Percentiles rank a stretch among this genome's conserved stretches.
These are phyloP conservation scores for Favolaschia claudopus DNA, from an alignment of 768 basidiomycete genomes.

Conservation along the genomic window DNA sequence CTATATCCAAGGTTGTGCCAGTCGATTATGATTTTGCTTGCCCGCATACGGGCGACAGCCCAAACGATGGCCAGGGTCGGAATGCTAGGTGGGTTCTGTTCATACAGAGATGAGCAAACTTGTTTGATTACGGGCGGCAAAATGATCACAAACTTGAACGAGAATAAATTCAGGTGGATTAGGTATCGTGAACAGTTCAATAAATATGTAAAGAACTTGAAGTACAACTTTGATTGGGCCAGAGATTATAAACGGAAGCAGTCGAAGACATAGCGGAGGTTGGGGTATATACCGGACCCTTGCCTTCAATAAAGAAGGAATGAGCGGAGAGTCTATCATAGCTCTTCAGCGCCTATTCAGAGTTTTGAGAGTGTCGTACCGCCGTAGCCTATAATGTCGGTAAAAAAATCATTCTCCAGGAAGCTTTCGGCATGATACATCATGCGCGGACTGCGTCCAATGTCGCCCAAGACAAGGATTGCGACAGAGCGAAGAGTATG, in stretches of 20 bases:
- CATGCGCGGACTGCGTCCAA: constrained; percentile 96
- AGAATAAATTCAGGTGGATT: constrained; percentile 85
- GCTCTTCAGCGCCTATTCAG: not conserved
- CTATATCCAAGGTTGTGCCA: constrained; percentile 99
- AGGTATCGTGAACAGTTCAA: constrained; percentile 64
- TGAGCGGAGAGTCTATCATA: constrained; percentile 74
- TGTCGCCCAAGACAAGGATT: constrained; percentile 92
- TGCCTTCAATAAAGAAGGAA: constrained; percentile 75
- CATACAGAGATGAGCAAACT: not conserved
- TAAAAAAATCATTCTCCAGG: constrained; percentile 77
- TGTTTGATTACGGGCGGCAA: not conserved
- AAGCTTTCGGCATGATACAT: constrained; percentile 98
- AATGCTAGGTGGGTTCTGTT: constrained; percentile 94
- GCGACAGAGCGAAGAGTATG: constrained; percentile 75
- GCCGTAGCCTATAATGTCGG: constrained; percentile 84
- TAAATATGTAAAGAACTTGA: constrained; percentile 71
- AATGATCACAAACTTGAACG: constrained; percentile 73
- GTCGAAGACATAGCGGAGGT: constrained; percentile 60
- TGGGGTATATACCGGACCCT: constrained; percentile 73
- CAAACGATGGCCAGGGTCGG: constrained; percentile 91
- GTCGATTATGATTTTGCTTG: constrained; percentile 92
- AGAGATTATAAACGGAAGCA: constrained; percentile 70
- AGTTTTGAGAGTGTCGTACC: constrained; percentile 54
- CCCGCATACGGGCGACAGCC: constrained; percentile 69
- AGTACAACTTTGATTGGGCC: constrained; percentile 84